phyloP scores from a whole-genome alignment of 1,284 basidiomycete genomes.

The Earliella scabrosa region DNA sequence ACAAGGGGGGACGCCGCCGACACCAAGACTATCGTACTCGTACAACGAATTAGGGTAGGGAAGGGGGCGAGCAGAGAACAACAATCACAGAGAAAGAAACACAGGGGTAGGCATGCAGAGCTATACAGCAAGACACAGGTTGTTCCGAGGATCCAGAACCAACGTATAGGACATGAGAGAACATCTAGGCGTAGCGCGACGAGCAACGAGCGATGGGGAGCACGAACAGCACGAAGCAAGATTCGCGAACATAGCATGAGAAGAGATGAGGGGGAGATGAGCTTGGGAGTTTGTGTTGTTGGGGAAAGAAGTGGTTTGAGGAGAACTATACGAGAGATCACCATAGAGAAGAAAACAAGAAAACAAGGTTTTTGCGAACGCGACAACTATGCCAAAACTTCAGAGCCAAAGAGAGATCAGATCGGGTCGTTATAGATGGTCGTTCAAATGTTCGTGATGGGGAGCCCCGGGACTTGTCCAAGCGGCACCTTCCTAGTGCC shows the following conservation, averaged over 20 bases:
- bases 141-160: background rate
- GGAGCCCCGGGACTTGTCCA: no score
- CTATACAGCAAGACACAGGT: background rate
- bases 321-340: background rate
- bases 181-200: background rate
- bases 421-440: conserved; percentile 1
- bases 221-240: background rate
- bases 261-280: background rate
- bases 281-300: background rate
- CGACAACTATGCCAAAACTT: conserved; percentile 2
- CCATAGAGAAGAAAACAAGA: background rate
- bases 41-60: conserved; percentile 4
- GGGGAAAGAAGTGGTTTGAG: no score
- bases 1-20: background rate
- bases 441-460: background rate
- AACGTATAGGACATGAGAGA: background rate
- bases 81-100: background rate
- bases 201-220: background rate
- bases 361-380: background rate
- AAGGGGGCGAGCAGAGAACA: conserved; percentile 4
- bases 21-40: conserved; percentile 3
- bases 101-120: background rate
- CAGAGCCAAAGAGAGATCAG: background rate
- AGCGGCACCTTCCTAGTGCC: background rate
- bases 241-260: background rate